Evolutionary conservation across 345 rosid species (phyloP), one percentile per base, ranked within the genome.

Genomic region (Carallia brachiata): DNA sequence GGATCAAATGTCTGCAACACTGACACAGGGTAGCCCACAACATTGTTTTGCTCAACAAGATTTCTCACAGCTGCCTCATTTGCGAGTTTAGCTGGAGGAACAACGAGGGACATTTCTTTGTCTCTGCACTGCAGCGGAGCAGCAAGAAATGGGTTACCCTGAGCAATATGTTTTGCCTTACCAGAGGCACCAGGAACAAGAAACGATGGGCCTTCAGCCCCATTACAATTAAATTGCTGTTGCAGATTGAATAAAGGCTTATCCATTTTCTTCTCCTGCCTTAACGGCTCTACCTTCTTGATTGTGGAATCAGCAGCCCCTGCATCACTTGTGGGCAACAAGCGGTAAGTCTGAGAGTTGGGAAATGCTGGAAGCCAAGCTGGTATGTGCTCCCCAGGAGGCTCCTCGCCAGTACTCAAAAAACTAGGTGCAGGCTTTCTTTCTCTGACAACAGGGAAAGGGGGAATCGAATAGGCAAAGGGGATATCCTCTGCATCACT

Each of bases 341-440:
- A 82, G 74, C 70, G 58, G 67, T 71, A 73, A 40, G 81, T 68
- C 52, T 79, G 70, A 4, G 89, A 81, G 77, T 76, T 84, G 4
- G 97, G 96, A 70, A 91, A 89, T 52, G 80, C 61, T 63, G 91
- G 95, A 77, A 93, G 77, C 97, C 98, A 93, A 75, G 65, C 71
- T 4, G 98, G 97, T 62, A 91, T 89, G 60, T 93, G 89, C 58
- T 86, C 86, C 56, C 54, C 78, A 47, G 89, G 91, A 81, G 92
- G 89, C 72, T 85, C 92, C 76, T 62, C 81, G 34, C 90, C 91
- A 74, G 75, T 78, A 72, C 68, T 84, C 52, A 59, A 67, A 79
- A 88, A 91, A 63, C 87, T 86, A 40, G 81, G 78, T 19, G 66
- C 70, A 19, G 59, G 81, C 65, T 75, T 84, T 70, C 75, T 57